Evolutionary conservation across 148 eudicot species (phyloP).

Genomic region (Simmondsia chinensis): DNA sequence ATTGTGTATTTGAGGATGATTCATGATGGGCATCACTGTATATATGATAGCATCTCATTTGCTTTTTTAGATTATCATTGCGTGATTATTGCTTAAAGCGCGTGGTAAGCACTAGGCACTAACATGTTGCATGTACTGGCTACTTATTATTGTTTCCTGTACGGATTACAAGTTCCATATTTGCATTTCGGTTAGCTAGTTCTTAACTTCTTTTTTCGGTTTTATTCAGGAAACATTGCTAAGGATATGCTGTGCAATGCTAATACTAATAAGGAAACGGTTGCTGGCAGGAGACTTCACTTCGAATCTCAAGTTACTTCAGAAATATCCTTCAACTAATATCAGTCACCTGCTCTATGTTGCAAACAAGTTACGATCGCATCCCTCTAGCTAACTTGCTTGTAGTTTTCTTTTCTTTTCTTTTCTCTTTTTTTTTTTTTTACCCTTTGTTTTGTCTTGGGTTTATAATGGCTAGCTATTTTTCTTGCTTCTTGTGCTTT

Average conservation of each 20-base stretch:
- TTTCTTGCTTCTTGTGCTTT: too few relatives aligned
- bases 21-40: too few relatives aligned
- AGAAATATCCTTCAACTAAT: slow-evolving; percentile 85
- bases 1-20: too few relatives aligned
- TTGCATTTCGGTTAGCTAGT: neutral
- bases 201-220: neutral
- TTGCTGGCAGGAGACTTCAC: slow-evolving; percentile 96
- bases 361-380: slow-evolving; percentile 76
- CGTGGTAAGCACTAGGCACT: too few relatives aligned
- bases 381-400: slow-evolving; percentile 26
- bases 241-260: slow-evolving; percentile 94
- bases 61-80: too few relatives aligned
- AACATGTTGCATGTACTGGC: too few relatives aligned
- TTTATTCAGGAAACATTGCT: slow-evolving; percentile 69
- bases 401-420: neutral
- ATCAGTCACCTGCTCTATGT: slow-evolving; percentile 88
- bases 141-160: too few relatives aligned
- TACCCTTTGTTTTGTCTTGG: too few relatives aligned
- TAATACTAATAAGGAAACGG: slow-evolving; percentile 78
- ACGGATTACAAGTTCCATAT: too few relatives aligned
- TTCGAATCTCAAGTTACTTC: slow-evolving; percentile 84
- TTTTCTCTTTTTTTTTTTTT: neutral
- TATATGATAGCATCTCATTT: too few relatives aligned
- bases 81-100: too few relatives aligned
- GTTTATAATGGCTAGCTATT: too few relatives aligned